Base-by-base conservation (phyloP, 371 early-diverging fungal species). In the Apophysomyces trapeziformis region DNA sequence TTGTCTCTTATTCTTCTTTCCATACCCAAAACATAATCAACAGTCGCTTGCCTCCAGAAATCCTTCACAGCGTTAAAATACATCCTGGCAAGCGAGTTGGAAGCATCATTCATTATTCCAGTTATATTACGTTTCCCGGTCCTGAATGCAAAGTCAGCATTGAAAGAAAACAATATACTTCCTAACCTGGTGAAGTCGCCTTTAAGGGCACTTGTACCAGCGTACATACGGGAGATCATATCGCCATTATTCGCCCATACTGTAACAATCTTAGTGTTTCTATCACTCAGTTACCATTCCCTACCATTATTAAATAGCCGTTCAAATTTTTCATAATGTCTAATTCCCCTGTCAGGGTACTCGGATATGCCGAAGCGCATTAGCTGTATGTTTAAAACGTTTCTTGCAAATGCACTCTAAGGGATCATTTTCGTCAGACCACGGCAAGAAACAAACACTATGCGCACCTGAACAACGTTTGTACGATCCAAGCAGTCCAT, bases 401-500 rank as follows among this genome's bases (percentile, higher is more conserved):
- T 75, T 16, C 95, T 84, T 7, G 93, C 95, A 64, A 98, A 79
- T 7, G 94, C 92, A 54, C 91, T 92, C 82, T 99, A 70, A 12
- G n/a, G 35, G 8, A 38, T 36, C 2, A 8, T n/a, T 8, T 38
- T 16, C 1, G 11, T n/a, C 37, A 36, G 38, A 13, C 58, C 21
- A 37, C 41, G 5, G 7, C 37, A 54, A 21, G 1, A 16, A 13
- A 1, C 8, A 9, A n/a, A 7, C n/a, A 54, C 21, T 21, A 8
- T 12, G 5, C 6, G 16, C 63, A 82, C 82, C 73, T 83, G 99
- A 1, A 98, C 96, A 6, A 99, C 96, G 70, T 99, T 99, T 21
- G 99, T 99, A 66, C 99, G 88, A 78, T 99, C 99, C 12, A 99
- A 75, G 76, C 99, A 99, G 85, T 99, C 99, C 91, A 99, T 98